Percentiles rank a stretch among this genome's conserved stretches.
These are phyloP conservation scores for Solanum virginianum DNA, from an alignment of 257 asterid species.

Conservation along the genomic window DNA sequence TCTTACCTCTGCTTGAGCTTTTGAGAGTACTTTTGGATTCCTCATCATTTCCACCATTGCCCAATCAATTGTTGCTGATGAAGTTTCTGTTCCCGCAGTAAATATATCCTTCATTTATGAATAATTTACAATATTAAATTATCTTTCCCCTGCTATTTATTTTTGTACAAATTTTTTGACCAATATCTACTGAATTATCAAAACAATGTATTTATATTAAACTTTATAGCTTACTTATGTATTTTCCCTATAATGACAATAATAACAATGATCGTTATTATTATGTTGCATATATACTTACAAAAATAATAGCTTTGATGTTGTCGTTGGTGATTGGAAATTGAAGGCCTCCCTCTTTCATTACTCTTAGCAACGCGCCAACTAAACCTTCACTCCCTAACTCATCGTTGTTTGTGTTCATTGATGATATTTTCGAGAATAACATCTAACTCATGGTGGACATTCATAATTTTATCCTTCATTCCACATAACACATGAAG, in stretches of 20 bases:
- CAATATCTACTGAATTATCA: no score
- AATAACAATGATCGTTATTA: fast-evolving
- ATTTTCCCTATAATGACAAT: no score
- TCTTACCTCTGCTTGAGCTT: background rate
- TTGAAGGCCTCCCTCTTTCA: background rate
- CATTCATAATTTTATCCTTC: background rate
- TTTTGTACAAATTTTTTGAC: no score
- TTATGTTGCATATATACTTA: background rate
- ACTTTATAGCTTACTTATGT: no score
- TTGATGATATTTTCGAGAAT: background rate
- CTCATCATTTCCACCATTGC: background rate
- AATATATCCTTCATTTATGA: background rate
- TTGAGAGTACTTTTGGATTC: background rate
- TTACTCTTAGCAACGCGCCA: background rate
- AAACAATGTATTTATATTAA: no score
- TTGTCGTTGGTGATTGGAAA: background rate
- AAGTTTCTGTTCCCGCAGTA: background rate
- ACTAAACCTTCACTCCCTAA: background rate
- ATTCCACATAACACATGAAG: background rate
- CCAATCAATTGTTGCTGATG: background rate
- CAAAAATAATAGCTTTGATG: background rate
- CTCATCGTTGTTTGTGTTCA: background rate
- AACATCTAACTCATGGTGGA: background rate
- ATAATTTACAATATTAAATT: background rate
- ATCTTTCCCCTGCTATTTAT: background rate